Conservation (phyloP, 176 grass and related monocot species). For the Avena eriantha region DNA sequence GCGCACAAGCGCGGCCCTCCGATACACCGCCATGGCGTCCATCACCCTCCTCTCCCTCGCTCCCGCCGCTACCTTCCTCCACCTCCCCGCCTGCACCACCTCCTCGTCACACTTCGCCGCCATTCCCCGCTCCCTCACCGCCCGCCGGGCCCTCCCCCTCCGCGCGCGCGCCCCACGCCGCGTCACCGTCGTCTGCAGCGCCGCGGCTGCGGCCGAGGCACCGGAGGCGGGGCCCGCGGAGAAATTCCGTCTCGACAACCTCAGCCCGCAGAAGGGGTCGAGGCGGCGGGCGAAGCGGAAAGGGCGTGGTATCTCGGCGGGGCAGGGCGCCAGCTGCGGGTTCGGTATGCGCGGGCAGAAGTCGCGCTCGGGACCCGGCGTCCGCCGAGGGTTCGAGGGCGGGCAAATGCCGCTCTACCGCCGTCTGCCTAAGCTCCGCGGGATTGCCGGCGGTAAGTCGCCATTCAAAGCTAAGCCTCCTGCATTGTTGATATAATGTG, state of each 20-base stretch:
- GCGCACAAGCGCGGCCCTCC: constrained; percentile 28
- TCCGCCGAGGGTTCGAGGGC: constrained; percentile 93
- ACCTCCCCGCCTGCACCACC: constrained; percentile 33
- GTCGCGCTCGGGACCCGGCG: constrained; percentile 83
- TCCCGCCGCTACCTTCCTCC: constrained; percentile 43
- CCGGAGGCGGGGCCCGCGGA: constrained; percentile 23
- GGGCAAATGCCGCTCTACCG: constrained; percentile 98
- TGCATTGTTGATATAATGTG: constrained; percentile 1
- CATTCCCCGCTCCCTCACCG: constrained; percentile 20
- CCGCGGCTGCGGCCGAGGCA: constrained; percentile 36
- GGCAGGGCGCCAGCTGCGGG: constrained; percentile 94
- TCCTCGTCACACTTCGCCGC: constrained; percentile 38
- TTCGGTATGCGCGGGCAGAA: constrained; percentile 97
- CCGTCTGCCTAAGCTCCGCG: constrained; percentile 87
- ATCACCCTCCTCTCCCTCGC: constrained; percentile 55
- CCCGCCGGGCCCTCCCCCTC: constrained; percentile 5
- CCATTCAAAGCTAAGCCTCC: too few relatives aligned
- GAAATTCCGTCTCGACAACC: constrained; percentile 86
- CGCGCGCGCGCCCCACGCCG: constrained; percentile 31
- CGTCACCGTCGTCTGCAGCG: constrained; percentile 51
- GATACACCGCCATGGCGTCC: constrained; percentile 55
- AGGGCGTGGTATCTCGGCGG: constrained; percentile 86
- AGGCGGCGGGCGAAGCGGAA: constrained; percentile 72
- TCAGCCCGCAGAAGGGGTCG: constrained; percentile 81
- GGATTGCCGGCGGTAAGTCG: constrained; percentile 83